phyloP scores from a whole-genome alignment of 768 basidiomycete genomes.

The Pisolithus sp. region DNA sequence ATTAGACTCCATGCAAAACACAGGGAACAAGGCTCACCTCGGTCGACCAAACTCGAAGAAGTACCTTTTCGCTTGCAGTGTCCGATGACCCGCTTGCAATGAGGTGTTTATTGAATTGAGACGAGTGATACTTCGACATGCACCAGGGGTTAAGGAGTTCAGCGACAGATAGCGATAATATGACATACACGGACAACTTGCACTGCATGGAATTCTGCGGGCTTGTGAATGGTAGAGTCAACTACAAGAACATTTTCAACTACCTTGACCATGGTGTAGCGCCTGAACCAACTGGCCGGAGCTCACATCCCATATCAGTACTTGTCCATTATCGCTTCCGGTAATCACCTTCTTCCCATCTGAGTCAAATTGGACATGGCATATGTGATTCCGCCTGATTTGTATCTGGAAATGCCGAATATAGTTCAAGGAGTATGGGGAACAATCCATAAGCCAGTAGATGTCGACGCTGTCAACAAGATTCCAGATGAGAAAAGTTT shows the following conservation, averaged over 20 bases:
- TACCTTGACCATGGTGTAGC: not conserved
- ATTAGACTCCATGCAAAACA: no score
- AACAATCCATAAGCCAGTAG: not conserved
- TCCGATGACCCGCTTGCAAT: not conserved
- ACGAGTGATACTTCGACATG: not conserved
- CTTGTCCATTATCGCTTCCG: constrained; percentile 1
- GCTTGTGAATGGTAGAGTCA: not conserved
- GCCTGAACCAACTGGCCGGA: not conserved
- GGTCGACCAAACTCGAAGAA: not conserved
- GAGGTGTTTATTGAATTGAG: not conserved
- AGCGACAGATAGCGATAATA: no score
- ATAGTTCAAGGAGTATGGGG: not conserved
- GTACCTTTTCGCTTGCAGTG: no score
- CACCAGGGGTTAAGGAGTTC: not conserved
- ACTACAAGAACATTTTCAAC: not conserved
- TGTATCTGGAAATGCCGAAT: not conserved
- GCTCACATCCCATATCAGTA: not conserved
- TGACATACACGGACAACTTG: not conserved
- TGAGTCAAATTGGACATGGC: not conserved
- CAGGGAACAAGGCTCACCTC: not conserved
- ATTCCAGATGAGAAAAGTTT: constrained; percentile 1
- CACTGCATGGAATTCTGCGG: not conserved
- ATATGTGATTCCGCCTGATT: not conserved
- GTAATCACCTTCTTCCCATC: not conserved
- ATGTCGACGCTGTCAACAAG: not conserved